Evolutionary conservation across 192 early-diverging fungal genomes (phyloP).

Genomic region (Endogone sp.): DNA sequence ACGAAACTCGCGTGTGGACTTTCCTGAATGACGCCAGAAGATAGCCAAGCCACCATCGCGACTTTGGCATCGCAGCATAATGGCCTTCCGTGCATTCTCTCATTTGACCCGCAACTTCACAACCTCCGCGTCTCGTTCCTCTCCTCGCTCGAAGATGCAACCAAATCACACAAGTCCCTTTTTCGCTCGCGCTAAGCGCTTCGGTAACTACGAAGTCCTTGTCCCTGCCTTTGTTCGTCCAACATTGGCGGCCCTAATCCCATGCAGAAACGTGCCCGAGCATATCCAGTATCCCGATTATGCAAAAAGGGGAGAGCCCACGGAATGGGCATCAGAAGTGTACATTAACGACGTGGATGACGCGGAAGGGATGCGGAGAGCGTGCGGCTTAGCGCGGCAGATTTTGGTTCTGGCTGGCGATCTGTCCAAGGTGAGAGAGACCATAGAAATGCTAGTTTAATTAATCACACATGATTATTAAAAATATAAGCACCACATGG

Average conservation of each 20-base stretch:
- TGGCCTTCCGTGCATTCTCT: too few species aligned
- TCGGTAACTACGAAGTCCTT: constrained; percentile 26
- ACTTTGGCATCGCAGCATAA: too few species aligned
- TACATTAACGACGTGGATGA: constrained; percentile 35
- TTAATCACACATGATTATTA: background rate
- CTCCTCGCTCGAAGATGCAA: too few species aligned
- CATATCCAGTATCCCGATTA: constrained; percentile 54
- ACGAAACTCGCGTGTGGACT: too few species aligned
- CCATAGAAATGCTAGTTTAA: background rate
- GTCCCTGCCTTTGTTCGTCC: constrained; percentile 20
- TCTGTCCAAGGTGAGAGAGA: constrained; percentile 37
- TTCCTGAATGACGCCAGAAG: too few species aligned
- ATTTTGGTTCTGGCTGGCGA: constrained; percentile 50
- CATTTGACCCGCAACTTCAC: too few species aligned
- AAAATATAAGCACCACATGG: background rate
- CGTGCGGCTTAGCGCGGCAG: constrained; percentile 53
- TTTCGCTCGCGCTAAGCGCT: constrained; percentile 15
- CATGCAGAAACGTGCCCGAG: constrained; percentile 27
- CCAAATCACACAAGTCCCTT: background rate
- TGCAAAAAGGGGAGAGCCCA: constrained; percentile 47
- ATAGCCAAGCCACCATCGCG: too few species aligned
- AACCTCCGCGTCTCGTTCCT: too few species aligned
- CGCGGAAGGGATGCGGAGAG: constrained; percentile 37
- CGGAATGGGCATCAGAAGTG: constrained; percentile 37
- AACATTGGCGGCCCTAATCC: constrained; percentile 18